phyloP scores from a whole-genome alignment of 2,329 filamentous ascomycete genomes.

The Thelonectria olida region DNA sequence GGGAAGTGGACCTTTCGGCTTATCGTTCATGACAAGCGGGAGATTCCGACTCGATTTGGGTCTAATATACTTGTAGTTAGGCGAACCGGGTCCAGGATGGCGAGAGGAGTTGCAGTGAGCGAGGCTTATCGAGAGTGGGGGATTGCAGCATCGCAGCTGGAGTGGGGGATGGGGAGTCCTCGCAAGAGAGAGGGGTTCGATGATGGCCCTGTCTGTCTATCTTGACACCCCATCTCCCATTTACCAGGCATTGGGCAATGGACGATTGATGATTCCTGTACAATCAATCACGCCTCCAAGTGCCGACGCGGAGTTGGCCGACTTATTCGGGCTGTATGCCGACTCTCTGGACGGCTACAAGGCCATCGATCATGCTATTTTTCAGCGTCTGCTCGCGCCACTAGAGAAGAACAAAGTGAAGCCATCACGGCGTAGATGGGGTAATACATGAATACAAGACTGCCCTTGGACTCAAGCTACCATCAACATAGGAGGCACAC shows the following conservation, averaged over 20 bases:
- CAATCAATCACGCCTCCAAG: not conserved
- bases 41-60: constrained; percentile 1
- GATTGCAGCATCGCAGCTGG: constrained; percentile 1
- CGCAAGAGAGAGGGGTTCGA: not conserved
- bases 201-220: constrained; percentile 9
- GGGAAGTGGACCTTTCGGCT: not conserved
- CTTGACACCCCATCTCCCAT: constrained; percentile 19
- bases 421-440: constrained; percentile 9
- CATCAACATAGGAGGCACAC: not conserved
- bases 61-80: constrained; percentile 4
- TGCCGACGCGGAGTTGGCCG: constrained; percentile 16
- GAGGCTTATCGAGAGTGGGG: constrained; percentile 17
- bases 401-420: not conserved
- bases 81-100: not conserved
- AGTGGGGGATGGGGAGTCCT: constrained; percentile 7
- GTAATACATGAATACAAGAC: constrained; percentile 15
- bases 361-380: not conserved
- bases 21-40: constrained; percentile 3
- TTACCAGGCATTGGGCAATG: not conserved
- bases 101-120: no score
- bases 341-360: not conserved
- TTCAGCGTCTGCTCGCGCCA: constrained; percentile 1
- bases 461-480: not conserved
- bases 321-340: constrained; percentile 3
- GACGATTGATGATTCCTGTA: not conserved